These are phyloP conservation scores for Camelina laxa DNA, from an alignment of 345 rosid genomes.

Conservation along the genomic window DNA sequence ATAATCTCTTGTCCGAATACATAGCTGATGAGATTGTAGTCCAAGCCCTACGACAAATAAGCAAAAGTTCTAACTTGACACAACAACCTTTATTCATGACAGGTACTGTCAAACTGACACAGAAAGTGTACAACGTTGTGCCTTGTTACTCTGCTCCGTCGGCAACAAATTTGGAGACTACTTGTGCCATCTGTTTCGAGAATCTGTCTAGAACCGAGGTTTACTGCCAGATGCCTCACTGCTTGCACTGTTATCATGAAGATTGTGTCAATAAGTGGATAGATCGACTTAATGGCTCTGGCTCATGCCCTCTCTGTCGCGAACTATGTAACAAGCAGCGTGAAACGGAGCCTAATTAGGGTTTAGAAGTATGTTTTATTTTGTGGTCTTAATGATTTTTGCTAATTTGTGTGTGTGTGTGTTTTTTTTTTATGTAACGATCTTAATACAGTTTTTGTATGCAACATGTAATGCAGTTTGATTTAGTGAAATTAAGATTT, in stretches of 20 bases:
- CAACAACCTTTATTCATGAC: not conserved
- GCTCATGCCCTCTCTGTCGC: constrained; percentile 25
- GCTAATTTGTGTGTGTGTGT: not conserved
- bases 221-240: not conserved
- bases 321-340: not conserved
- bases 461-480: not conserved
- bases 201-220: not conserved
- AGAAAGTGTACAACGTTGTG: not conserved
- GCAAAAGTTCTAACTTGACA: not conserved
- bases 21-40: not conserved
- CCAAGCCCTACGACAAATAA: not conserved
- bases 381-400: not conserved
- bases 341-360: not conserved
- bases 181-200: constrained; percentile 46
- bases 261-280: constrained; percentile 1
- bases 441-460: not conserved
- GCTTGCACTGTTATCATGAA: constrained; percentile 2
- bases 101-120: not conserved
- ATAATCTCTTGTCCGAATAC: constrained; percentile 18
- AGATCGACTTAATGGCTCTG: not conserved
- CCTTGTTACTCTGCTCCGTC: not conserved
- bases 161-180: not conserved
- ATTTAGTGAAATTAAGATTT: not conserved
- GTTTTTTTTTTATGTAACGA: not conserved
- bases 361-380: not conserved